These are phyloP conservation scores for Aspergillus panamensis DNA, from an alignment of 495 filamentous ascomycete species.

Conservation along the genomic window DNA sequence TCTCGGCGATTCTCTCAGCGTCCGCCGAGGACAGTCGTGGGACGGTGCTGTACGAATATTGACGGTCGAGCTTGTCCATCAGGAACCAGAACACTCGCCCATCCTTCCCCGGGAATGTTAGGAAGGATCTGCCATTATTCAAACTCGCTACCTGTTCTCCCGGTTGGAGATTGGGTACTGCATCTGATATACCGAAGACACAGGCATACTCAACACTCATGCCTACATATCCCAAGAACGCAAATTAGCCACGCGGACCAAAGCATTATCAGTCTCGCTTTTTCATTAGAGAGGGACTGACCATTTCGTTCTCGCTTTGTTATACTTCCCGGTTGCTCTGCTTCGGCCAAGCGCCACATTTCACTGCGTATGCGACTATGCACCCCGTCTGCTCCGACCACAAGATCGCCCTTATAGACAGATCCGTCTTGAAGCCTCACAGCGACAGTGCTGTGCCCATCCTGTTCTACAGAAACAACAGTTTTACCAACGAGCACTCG, in stretches of 20 bases:
- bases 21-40: constrained; percentile 30
- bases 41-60: constrained; percentile 32
- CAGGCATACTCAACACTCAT: constrained; percentile 19
- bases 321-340: constrained; percentile 26
- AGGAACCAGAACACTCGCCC: constrained; percentile 29
- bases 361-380: constrained; percentile 35
- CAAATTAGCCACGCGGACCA: constrained; percentile 1
- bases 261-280: constrained; percentile 9
- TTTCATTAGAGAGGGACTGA: not conserved
- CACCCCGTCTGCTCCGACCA: constrained; percentile 50
- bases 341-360: constrained; percentile 32
- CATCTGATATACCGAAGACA: constrained; percentile 23
- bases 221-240: not conserved
- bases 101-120: constrained; percentile 19
- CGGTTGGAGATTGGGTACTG: constrained; percentile 7
- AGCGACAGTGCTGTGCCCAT: not conserved
- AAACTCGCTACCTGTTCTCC: constrained; percentile 19
- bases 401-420: constrained; percentile 33
- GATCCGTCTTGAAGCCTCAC: constrained; percentile 13
- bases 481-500: constrained; percentile 12
- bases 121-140: constrained; percentile 8
- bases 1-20: not conserved
- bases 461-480: constrained; percentile 17
- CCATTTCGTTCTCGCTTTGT: constrained; percentile 20
- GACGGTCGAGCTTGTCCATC: constrained; percentile 39